Conservation (phyloP, 2,329 filamentous ascomycete genomes). For the Emergomyces pasteurianus region DNA sequence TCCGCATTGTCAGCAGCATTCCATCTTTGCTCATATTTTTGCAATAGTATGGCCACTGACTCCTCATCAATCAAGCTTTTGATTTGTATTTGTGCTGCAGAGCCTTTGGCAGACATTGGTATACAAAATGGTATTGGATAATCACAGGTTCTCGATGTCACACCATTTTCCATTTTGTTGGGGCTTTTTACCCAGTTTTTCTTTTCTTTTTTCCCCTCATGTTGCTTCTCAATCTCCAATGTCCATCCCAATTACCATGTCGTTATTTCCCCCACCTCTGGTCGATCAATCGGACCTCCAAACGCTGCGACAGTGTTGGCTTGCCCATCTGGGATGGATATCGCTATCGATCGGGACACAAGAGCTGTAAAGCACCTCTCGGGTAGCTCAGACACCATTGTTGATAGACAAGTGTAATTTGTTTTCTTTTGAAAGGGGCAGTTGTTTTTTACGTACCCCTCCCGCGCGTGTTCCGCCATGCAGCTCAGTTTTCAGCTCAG, state of each 20-base stretch:
- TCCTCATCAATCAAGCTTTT: too few species aligned
- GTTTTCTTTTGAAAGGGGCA: not conserved
- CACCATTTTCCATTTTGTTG: not conserved
- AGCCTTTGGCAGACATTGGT: not conserved
- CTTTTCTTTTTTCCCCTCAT: too few species aligned
- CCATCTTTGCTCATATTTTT: not conserved
- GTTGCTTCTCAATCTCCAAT: not conserved
- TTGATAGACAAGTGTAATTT: not conserved
- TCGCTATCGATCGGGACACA: too few species aligned
- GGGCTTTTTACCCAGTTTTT: not conserved
- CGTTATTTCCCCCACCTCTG: not conserved
- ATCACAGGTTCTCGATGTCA: not conserved
- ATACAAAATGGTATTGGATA: not conserved
- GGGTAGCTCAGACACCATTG: not conserved
- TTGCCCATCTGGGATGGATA: too few species aligned
- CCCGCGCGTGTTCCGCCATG: not conserved
- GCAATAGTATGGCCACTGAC: not conserved
- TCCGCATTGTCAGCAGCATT: not conserved
- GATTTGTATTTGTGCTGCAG: not conserved
- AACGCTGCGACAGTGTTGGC: not conserved
- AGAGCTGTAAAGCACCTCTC: not conserved
- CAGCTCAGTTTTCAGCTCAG: not conserved
- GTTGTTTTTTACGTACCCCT: not conserved
- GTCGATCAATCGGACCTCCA: not conserved
- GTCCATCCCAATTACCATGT: not conserved